Percentiles rank a stretch among this genome's conserved stretches.
phyloP scores from a whole-genome alignment of 192 early-diverging fungal genomes.

The Coemansia reversa region DNA sequence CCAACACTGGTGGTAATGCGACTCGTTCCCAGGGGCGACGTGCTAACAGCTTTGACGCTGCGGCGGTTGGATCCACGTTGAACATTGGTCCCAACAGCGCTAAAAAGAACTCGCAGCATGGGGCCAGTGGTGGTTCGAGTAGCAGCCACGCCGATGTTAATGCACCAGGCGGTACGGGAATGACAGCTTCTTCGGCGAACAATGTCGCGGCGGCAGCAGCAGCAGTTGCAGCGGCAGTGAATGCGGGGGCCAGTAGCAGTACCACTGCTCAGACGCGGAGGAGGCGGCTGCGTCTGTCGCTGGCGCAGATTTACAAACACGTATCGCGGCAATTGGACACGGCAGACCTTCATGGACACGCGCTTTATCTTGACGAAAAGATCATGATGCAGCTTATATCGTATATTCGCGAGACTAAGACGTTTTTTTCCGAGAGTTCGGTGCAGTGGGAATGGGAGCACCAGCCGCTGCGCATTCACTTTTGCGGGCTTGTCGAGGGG shows the following conservation, averaged over 20 bases:
- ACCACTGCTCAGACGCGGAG: slow-evolving; percentile 36
- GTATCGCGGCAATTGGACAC: slow-evolving; percentile 53
- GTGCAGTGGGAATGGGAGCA: slow-evolving; percentile 86
- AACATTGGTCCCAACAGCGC: slow-evolving; percentile 20
- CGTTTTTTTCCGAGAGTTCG: slow-evolving; percentile 73
- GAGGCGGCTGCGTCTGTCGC: slow-evolving; percentile 36
- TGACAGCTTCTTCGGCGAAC: slow-evolving; percentile 6
- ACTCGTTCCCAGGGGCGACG: slow-evolving; percentile 15
- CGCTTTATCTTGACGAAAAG: slow-evolving; percentile 49
- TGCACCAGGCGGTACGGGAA: neutral
- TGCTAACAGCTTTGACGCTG: slow-evolving; percentile 50
- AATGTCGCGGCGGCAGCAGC: slow-evolving; percentile 27
- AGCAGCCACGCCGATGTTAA: neutral
- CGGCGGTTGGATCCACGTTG: slow-evolving; percentile 6
- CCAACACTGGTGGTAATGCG: neutral
- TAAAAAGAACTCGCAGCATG: slow-evolving; percentile 11
- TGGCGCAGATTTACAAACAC: slow-evolving; percentile 50
- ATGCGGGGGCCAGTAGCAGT: slow-evolving; percentile 20
- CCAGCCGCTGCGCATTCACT: slow-evolving; percentile 82
- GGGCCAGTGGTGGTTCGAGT: neutral
- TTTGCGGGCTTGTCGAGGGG: slow-evolving; percentile 84
- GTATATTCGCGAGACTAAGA: slow-evolving; percentile 75
- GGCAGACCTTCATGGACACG: slow-evolving; percentile 55
- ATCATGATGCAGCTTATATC: slow-evolving; percentile 64
- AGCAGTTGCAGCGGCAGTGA: slow-evolving; percentile 25